These are phyloP conservation scores for Stereocaulon alpinum DNA, from an alignment of 495 filamentous ascomycete species.

Conservation along the genomic window DNA sequence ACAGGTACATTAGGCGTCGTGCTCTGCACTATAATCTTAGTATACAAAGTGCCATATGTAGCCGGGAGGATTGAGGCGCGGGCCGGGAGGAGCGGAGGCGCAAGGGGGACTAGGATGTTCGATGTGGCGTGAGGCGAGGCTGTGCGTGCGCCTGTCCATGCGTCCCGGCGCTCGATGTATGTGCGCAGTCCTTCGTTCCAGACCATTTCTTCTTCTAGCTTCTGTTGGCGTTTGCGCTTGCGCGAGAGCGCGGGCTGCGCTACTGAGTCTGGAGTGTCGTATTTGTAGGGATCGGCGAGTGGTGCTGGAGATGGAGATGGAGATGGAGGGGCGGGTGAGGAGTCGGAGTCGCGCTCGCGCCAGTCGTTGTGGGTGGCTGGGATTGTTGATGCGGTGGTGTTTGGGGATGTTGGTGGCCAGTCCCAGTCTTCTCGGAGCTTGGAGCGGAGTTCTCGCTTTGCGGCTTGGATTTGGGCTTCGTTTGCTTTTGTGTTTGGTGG, in stretches of 20 bases:
- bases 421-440: conserved; percentile 15
- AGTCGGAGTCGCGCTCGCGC: conserved; percentile 32
- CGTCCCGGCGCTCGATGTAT: conserved; percentile 65
- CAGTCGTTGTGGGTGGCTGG: conserved; percentile 18
- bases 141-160: conserved; percentile 69
- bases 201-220: conserved; percentile 59
- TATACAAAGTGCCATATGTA: conserved; percentile 75
- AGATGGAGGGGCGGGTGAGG: conserved; percentile 19
- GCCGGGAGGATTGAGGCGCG: conserved; percentile 59
- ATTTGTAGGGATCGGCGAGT: conserved; percentile 49
- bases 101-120: conserved; percentile 46
- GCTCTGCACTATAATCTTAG: conserved; percentile 68
- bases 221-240: conserved; percentile 47
- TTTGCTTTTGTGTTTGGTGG: conserved; percentile 23
- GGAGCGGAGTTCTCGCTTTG: conserved; percentile 25
- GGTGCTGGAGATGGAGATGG: no score
- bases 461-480: conserved; percentile 27
- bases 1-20: conserved; percentile 76
- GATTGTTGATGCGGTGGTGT: conserved; percentile 21
- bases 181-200: conserved; percentile 77
- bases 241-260: conserved; percentile 39
- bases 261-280: conserved; percentile 53
- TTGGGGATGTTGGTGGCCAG: conserved; percentile 11
- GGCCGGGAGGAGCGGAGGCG: conserved; percentile 60
- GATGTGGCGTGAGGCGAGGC: conserved; percentile 11